Evolutionary conservation across 1,284 basidiomycete genomes (phyloP).

Genomic region (Trametes polyzona): DNA sequence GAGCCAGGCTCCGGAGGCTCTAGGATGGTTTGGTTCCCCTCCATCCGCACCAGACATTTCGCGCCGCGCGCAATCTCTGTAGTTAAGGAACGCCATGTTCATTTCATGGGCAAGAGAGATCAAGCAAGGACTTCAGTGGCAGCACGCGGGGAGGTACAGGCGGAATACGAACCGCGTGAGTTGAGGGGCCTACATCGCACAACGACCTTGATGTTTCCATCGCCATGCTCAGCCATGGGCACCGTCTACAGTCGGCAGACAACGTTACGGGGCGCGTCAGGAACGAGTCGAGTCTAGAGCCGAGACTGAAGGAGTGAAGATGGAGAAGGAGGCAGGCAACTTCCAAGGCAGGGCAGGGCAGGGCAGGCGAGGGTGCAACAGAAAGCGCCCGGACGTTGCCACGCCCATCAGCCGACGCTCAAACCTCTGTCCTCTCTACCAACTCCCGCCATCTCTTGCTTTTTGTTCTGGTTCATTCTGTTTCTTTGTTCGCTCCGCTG

Average conservation of each 20-base stretch:
- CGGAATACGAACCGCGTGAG: slow-evolving; percentile 70
- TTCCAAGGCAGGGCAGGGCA: too few relatives aligned
- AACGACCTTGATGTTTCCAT: slow-evolving; percentile 95
- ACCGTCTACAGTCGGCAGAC: slow-evolving; percentile 6
- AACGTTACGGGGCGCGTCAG: neutral
- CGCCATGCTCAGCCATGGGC: slow-evolving; percentile 64
- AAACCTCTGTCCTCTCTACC: neutral
- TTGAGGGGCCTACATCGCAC: slow-evolving; percentile 97
- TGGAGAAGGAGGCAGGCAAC: slow-evolving; percentile 12
- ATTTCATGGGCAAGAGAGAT: too few relatives aligned
- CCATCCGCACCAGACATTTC: slow-evolving; percentile 91
- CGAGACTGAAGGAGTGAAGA: slow-evolving; percentile 19
- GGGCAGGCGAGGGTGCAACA: slow-evolving; percentile 3
- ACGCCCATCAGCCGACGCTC: neutral
- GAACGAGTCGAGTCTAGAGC: slow-evolving; percentile 16
- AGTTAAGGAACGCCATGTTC: too few relatives aligned
- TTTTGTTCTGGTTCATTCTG: neutral
- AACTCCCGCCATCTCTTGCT: neutral
- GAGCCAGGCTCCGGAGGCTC: slow-evolving; percentile 85
- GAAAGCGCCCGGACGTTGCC: slow-evolving; percentile 14
- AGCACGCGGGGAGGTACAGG: slow-evolving; percentile 14
- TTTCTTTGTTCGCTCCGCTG: too few relatives aligned
- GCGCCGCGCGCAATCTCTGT: slow-evolving; percentile 90
- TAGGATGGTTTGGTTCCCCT: slow-evolving; percentile 88
- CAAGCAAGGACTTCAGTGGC: too few relatives aligned